A percentile compares a stretch with the other conserved stretches of the same genome.
Evolutionary conservation across 768 basidiomycete genomes (phyloP).

Genomic region (Pulveroboletus sp.): DNA sequence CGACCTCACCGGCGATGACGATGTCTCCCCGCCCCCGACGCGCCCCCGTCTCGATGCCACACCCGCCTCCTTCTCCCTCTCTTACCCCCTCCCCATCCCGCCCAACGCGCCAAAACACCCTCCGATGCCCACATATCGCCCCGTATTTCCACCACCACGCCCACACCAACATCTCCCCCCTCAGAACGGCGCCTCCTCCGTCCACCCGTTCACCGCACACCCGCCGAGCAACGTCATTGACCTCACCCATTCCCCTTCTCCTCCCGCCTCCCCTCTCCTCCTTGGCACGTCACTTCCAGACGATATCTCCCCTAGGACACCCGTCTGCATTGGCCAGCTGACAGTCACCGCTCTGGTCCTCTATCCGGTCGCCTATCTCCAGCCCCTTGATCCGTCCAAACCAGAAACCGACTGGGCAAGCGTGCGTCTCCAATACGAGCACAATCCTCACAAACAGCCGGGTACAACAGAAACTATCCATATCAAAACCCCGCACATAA

Average conservation of each 20-base stretch:
- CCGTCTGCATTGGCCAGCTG: constrained; percentile 86
- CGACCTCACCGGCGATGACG: constrained; percentile 72
- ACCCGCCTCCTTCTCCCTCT: constrained; percentile 29
- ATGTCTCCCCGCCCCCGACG: constrained; percentile 35
- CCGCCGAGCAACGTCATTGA: constrained; percentile 63
- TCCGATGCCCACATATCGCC: constrained; percentile 40
- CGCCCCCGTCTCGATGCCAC: constrained; percentile 38
- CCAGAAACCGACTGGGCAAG: constrained; percentile 62
- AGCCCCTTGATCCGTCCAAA: constrained; percentile 38
- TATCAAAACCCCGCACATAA: constrained; percentile 62
- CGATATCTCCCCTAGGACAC: constrained; percentile 74
- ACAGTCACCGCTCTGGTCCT: constrained; percentile 80
- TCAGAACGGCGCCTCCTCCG: constrained; percentile 24
- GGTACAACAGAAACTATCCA: constrained; percentile 70
- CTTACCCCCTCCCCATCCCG: constrained; percentile 22
- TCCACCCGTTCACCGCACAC: constrained; percentile 20
- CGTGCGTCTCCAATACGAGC: constrained; percentile 72
- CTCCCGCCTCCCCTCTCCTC: constrained; percentile 39
- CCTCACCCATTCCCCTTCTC: constrained; percentile 64
- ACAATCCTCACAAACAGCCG: constrained; percentile 49
- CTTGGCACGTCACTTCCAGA: constrained; percentile 39
- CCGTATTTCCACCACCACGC: constrained; percentile 42
- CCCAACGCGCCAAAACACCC: constrained; percentile 25
- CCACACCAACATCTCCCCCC: constrained; percentile 21
- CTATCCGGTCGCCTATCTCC: constrained; percentile 74